Percentiles rank a stretch among this genome's conserved stretches.
These are phyloP conservation scores for Bertia moriformis DNA, from an alignment of 2,329 filamentous ascomycete species.

Conservation along the genomic window DNA sequence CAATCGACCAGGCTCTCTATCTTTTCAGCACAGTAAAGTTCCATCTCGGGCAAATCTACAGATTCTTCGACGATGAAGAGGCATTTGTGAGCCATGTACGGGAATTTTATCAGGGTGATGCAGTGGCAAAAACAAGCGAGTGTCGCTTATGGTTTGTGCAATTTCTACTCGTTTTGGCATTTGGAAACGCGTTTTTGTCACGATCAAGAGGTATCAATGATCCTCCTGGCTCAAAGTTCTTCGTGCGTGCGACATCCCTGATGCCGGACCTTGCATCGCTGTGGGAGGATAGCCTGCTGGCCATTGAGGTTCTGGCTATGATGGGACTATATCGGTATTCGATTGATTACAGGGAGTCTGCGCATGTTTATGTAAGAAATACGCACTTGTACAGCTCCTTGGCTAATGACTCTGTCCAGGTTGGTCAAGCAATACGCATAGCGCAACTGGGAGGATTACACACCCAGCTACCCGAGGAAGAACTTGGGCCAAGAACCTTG, in stretches of 20 bases:
- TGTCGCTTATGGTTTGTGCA: conserved; percentile 12
- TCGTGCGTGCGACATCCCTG: conserved; percentile 17
- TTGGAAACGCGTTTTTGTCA: conserved; percentile 12
- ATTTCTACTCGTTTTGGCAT: conserved; percentile 10
- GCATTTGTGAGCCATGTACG: conserved; percentile 12
- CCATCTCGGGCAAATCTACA: conserved; percentile 19
- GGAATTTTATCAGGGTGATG: conserved; percentile 10
- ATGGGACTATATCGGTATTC: conserved; percentile 20
- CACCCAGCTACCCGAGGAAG: conserved; percentile 20
- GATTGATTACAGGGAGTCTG: conserved; percentile 19
- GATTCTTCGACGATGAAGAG: conserved; percentile 17
- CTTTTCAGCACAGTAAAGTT: conserved; percentile 20
- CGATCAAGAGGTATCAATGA: conserved; percentile 3
- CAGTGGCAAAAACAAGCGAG: conserved; percentile 6
- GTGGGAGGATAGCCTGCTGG: conserved; percentile 20
- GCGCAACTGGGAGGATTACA: conserved; percentile 24
- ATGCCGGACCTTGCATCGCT: conserved; percentile 17
- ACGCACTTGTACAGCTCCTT: neutral
- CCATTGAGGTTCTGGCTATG: conserved; percentile 19
- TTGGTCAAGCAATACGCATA: conserved; percentile 22
- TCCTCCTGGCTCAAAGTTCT: conserved; percentile 15
- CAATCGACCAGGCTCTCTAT: conserved; percentile 16
- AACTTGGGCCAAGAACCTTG: conserved; percentile 15
- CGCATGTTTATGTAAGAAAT: conserved; percentile 12
- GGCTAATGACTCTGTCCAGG: conserved; percentile 11